Conservation (phyloP, 129 eudicot species). For the Pulicaria dysenterica region DNA sequence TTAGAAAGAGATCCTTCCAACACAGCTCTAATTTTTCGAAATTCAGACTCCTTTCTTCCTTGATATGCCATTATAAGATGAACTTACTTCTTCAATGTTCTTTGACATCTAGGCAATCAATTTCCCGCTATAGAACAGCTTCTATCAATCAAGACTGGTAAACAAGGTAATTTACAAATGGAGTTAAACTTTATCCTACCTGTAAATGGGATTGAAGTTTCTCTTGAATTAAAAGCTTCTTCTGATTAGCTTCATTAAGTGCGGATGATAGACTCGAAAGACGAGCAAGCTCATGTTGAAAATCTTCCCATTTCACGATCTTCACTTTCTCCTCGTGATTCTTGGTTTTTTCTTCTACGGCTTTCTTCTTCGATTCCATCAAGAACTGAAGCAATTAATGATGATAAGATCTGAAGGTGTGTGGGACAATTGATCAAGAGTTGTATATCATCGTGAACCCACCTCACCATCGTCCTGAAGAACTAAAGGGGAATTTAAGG, state of each 20-base stretch:
- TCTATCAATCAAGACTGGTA: not conserved
- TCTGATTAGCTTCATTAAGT: slow-evolving; percentile 56
- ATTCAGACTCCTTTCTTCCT: not conserved
- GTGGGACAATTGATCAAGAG: slow-evolving; percentile 32
- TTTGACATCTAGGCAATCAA: slow-evolving; percentile 1
- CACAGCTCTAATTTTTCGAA: slow-evolving; percentile 1
- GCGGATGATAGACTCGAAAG: slow-evolving; percentile 76
- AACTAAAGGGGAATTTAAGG: slow-evolving; percentile 36
- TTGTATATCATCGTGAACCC: slow-evolving; percentile 43
- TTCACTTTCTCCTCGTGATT: slow-evolving; percentile 45
- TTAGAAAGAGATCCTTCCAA: not conserved
- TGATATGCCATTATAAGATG: not conserved
- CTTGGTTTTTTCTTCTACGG: slow-evolving; percentile 20
- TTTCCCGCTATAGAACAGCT: not conserved
- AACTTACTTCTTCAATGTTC: slow-evolving; percentile 15
- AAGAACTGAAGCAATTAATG: slow-evolving; percentile 24
- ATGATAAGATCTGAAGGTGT: slow-evolving; percentile 27
- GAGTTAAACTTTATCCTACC: slow-evolving; percentile 40
- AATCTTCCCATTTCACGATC: slow-evolving; percentile 75
- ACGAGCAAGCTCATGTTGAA: slow-evolving; percentile 79
- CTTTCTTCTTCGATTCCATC: slow-evolving; percentile 59
- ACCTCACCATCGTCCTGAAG: slow-evolving; percentile 56
- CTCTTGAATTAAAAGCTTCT: slow-evolving; percentile 51
- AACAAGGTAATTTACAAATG: not conserved
- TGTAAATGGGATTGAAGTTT: slow-evolving; percentile 57